Base-by-base conservation (phyloP, 495 filamentous ascomycete species). In the Penicillium nucicola region DNA sequence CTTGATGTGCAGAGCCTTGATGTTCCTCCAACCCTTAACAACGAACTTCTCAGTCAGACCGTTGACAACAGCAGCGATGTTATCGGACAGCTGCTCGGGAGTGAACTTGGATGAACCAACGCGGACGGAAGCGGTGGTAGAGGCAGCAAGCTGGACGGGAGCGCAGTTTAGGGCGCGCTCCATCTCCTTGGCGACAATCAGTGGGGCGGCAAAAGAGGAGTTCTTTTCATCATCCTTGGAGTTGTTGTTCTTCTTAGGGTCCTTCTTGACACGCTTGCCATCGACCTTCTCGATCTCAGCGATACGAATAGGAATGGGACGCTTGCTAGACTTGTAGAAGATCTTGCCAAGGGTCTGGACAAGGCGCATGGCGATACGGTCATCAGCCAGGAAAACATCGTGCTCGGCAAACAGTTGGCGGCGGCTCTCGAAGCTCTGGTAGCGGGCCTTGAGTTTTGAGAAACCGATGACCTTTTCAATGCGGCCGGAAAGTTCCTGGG, bases 361-460 rank as follows among this genome's bases (percentile, higher is more conserved):
- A n/a, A 97, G 76, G 50, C 79, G 80, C 50, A 83, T 88, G 52
- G 90, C 75, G 48, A 96, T 85, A 17, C 89, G 76, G 59, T 92
- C 86, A 65, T 97, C 91, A 22, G 84, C 89, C 22, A 97, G 75
- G 74, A 97, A 96, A 35, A 96, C 69, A 64, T 90, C 88, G 69
- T 96, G 86, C 53, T 95, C 89, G 40, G 80, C 74, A 42, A 84
- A 77, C n/a, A 98, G 77, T 65, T 92, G 88, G 38, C 93, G 79
- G 62, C 87, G 86, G 45, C 78, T 82, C 75, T 98, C 93, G 70
- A 87, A 97, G 40, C 84, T 75, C 70, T 87, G 84, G 79, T 88
- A 97, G 65, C 91, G 90, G 36, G 83, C 77, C 71, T 87, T 86
- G 38, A 98, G 77, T 63, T 98, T 96, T 52, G 75, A 74, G 60